Conservation (phyloP, 768 basidiomycete species). For the Basidioascus undulatus region DNA sequence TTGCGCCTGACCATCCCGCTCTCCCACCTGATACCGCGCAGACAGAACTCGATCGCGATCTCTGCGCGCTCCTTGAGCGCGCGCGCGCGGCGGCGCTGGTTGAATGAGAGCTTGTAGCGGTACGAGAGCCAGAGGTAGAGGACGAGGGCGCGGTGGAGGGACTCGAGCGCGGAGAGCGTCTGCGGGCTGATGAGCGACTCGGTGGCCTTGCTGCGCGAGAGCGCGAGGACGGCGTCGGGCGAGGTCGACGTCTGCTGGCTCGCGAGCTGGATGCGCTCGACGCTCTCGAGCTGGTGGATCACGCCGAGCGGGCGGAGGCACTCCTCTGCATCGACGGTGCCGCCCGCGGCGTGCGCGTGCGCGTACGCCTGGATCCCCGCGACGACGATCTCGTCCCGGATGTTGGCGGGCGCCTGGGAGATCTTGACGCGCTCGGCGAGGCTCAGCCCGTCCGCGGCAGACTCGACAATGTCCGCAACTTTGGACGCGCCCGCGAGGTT, state of each 20-base stretch:
- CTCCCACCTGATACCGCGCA: conserved; percentile 9
- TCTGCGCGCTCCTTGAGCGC: conserved; percentile 40
- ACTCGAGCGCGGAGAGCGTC: conserved; percentile 29
- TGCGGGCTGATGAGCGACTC: too few relatives aligned
- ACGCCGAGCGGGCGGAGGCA: not conserved
- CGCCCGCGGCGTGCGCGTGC: conserved; percentile 18
- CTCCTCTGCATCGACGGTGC: not conserved
- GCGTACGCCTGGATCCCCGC: conserved; percentile 20
- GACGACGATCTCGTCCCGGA: conserved; percentile 15
- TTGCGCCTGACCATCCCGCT: too few relatives aligned
- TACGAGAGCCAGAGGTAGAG: conserved; percentile 66
- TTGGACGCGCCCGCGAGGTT: conserved; percentile 9
- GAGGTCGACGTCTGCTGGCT: not conserved
- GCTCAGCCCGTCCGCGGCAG: conserved; percentile 13
- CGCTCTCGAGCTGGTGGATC: not conserved
- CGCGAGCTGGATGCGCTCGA: too few relatives aligned
- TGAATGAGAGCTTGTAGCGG: conserved; percentile 43
- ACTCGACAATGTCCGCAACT: conserved; percentile 16
- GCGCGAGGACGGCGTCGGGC: too few relatives aligned
- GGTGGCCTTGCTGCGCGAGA: too few relatives aligned
- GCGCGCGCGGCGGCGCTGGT: conserved; percentile 27
- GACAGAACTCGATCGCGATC: conserved; percentile 34
- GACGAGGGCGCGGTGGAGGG: conserved; percentile 47
- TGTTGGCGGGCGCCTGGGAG: conserved; percentile 18
- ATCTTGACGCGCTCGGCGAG: conserved; percentile 18